Conservation (phyloP, 2,329 filamentous ascomycete species). For the Trichoderma oligosporum region DNA sequence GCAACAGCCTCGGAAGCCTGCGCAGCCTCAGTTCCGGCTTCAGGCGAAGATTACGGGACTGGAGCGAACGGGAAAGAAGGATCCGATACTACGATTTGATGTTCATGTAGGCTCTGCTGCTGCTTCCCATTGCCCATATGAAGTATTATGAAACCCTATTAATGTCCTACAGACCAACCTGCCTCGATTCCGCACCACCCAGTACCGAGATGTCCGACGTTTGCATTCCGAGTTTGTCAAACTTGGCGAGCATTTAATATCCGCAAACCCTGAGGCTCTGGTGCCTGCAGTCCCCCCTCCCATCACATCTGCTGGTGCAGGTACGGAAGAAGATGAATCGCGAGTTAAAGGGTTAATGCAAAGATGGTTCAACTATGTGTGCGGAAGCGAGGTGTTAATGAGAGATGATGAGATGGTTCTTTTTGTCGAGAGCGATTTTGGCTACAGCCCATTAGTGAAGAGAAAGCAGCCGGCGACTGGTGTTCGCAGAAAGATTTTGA, state of each 20-base stretch:
- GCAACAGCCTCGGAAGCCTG: conserved; percentile 52
- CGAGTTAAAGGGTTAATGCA: conserved; percentile 88
- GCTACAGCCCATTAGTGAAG: conserved; percentile 91
- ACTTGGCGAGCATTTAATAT: conserved; percentile 92
- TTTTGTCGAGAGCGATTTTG: conserved; percentile 98
- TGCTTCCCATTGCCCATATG: too few species aligned
- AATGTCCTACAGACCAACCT: conserved; percentile 73
- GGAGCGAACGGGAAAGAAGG: conserved; percentile 90
- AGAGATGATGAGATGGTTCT: conserved; percentile 95
- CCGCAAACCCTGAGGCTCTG: conserved; percentile 92
- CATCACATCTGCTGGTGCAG: conserved; percentile 88
- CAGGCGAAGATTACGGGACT: conserved; percentile 93
- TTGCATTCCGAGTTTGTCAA: conserved; percentile 95
- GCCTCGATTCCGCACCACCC: conserved; percentile 94
- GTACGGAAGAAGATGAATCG: conserved; percentile 91
- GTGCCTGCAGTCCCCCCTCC: conserved; percentile 93
- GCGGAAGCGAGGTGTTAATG: conserved; percentile 87
- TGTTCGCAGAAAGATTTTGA: conserved; percentile 89
- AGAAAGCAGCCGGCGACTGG: conserved; percentile 97
- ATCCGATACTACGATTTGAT: conserved; percentile 91
- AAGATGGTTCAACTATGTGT: conserved; percentile 91
- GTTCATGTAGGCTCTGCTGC: conserved; percentile 69
- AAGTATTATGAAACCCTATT: neutral
- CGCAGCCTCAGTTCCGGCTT: conserved; percentile 72
- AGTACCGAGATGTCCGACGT: conserved; percentile 94